Percentiles rank a stretch among this genome's conserved stretches.
phyloP scores from a whole-genome alignment of 1,284 basidiomycete genomes.

The Fistulina hepatica region DNA sequence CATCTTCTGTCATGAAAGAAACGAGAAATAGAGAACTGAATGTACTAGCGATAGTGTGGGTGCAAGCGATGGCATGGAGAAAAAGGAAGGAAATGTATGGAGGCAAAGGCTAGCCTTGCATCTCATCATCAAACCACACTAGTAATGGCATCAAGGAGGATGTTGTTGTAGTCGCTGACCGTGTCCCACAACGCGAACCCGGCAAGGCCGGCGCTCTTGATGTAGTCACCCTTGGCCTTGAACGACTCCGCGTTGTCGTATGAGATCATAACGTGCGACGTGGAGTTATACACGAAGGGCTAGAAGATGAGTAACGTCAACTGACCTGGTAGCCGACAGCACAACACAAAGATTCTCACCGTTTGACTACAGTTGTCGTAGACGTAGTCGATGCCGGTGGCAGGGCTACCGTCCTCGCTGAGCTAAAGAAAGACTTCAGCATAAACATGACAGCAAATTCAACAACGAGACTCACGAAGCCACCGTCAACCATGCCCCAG shows the following conservation, averaged over 20 bases:
- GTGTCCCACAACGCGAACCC: conserved; percentile 60
- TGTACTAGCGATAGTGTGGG: no score
- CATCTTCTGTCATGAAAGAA: no score
- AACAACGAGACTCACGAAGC: conserved; percentile 58
- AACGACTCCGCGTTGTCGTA: conserved; percentile 53
- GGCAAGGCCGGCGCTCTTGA: conserved; percentile 36
- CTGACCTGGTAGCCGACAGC: conserved; percentile 9
- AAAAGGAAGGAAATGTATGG: no score
- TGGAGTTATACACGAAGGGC: conserved; percentile 54
- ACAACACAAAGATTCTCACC: conserved; percentile 30
- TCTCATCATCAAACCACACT: no score
- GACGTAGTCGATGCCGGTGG: conserved; percentile 35
- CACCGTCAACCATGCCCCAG: conserved; percentile 44
- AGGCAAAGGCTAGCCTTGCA: no score
- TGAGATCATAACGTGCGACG: conserved; percentile 42
- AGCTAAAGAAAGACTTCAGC: conserved; percentile 56
- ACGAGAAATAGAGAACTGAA: no score
- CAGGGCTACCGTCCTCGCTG: conserved; percentile 36
- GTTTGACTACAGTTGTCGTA: conserved; percentile 62
- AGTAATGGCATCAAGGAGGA: conserved; percentile 47
- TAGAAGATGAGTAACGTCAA: conserved; percentile 17
- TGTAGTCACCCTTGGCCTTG: conserved; percentile 46
- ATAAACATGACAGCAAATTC: conserved; percentile 59
- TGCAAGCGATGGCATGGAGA: no score
- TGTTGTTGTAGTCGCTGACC: conserved; percentile 47